Percentiles rank a stretch among this genome's conserved stretches.
phyloP scores from a whole-genome alignment of 495 filamentous ascomycete species.

The Tuber umbilicatum region DNA sequence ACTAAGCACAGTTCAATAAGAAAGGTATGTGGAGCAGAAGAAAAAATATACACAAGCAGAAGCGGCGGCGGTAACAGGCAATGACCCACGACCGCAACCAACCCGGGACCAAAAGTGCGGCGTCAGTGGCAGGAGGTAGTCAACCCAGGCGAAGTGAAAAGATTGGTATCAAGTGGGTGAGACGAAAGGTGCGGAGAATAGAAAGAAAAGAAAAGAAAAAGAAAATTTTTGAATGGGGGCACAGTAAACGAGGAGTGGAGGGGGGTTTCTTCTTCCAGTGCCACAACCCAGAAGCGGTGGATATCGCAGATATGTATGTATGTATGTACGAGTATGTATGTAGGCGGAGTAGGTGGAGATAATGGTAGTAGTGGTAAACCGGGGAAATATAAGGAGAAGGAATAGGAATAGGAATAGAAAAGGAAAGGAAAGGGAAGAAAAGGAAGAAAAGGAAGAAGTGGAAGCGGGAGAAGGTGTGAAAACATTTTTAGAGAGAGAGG shows the following conservation, averaged over 20 bases:
- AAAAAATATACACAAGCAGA: constrained; percentile 3
- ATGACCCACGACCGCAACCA: not conserved
- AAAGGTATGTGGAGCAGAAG: not conserved
- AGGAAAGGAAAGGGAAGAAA: not conserved
- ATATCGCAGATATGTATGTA: constrained; percentile 1
- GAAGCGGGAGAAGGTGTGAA: not conserved
- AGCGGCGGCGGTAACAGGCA: not conserved
- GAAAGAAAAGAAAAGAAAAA: not conserved
- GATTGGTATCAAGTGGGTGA: not conserved
- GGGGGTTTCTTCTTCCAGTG: not conserved
- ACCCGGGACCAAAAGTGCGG: constrained; percentile 3
- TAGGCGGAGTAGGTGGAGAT: not conserved
- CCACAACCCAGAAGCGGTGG: not conserved
- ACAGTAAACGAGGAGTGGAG: not conserved
- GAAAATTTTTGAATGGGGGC: not conserved
- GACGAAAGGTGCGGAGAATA: constrained; percentile 4
- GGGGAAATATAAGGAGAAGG: not conserved
- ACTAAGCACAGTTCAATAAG: not conserved
- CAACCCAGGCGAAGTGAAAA: not conserved
- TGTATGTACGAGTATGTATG: not conserved
- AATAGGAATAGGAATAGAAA: not conserved
- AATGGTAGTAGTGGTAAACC: not conserved
- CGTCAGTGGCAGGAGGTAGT: not conserved
- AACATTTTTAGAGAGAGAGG: not conserved
- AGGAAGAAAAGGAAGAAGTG: not conserved